phyloP scores from a whole-genome alignment of 2,329 filamentous ascomycete species.

The Arthroderma sp. region DNA sequence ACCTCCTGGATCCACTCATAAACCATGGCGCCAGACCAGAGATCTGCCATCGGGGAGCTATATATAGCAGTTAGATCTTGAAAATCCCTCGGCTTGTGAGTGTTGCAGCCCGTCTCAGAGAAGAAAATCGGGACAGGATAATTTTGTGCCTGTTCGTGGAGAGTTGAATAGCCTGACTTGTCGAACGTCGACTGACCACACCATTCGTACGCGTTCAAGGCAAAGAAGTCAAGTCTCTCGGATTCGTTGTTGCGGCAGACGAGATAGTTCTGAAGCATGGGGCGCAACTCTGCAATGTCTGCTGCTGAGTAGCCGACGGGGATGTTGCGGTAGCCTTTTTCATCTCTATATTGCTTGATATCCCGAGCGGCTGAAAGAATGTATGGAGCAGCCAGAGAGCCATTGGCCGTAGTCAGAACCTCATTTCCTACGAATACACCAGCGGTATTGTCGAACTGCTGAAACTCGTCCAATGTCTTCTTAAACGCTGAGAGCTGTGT shows the following conservation, averaged over 20 bases:
- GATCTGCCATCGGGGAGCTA: slow-evolving; percentile 55
- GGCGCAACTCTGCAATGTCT: slow-evolving; percentile 59
- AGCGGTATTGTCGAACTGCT: slow-evolving; percentile 63
- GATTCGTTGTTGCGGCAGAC: slow-evolving; percentile 57
- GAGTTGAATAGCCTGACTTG: slow-evolving; percentile 54
- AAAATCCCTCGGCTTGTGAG: slow-evolving; percentile 30
- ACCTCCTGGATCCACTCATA: slow-evolving; percentile 84
- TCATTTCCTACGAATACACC: slow-evolving; percentile 86
- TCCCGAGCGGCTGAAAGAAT: slow-evolving; percentile 72
- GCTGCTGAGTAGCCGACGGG: slow-evolving; percentile 80
- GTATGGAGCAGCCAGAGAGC: slow-evolving; percentile 59
- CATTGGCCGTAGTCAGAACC: slow-evolving; percentile 43
- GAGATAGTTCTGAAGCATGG: slow-evolving; percentile 59
- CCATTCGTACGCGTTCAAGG: slow-evolving; percentile 77
- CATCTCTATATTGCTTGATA: slow-evolving; percentile 66
- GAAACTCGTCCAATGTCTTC: slow-evolving; percentile 64
- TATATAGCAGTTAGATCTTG: slow-evolving; percentile 65
- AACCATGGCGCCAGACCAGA: slow-evolving; percentile 64
- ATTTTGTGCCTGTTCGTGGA: slow-evolving; percentile 52
- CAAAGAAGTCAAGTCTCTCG: slow-evolving; percentile 70
- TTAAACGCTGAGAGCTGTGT: slow-evolving; percentile 56
- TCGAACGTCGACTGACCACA: slow-evolving; percentile 47
- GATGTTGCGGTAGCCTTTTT: slow-evolving; percentile 64
- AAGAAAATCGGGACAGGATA: slow-evolving; percentile 83
- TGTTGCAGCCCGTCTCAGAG: slow-evolving; percentile 76